Percentiles rank a stretch among this genome's conserved stretches.
Evolutionary conservation across 208 protist species (phyloP).

Genomic region (Dictyostelium gargantuum): DNA sequence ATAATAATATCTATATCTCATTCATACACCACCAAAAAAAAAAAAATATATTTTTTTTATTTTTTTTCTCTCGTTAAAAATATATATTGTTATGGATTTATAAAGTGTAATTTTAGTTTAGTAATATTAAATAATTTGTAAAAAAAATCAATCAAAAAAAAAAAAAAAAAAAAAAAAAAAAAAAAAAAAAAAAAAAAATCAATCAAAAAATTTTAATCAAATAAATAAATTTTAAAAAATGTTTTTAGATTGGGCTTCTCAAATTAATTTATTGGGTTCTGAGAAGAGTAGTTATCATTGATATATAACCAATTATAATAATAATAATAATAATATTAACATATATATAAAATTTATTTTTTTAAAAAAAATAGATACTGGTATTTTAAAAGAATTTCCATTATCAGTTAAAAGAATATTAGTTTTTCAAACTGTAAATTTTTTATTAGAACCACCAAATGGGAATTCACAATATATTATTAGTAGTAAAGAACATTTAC

Average conservation of each 20-base stretch:
- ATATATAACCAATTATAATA: not conserved
- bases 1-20: too few relatives aligned
- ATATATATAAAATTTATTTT: not conserved
- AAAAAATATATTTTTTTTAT: too few relatives aligned
- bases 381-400: constrained; percentile 58
- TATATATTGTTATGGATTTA: too few relatives aligned
- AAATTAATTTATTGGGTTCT: constrained; percentile 22
- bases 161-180: too few relatives aligned
- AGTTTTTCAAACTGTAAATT: constrained; percentile 15
- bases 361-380: constrained; percentile 20
- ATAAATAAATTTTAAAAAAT: not conserved
- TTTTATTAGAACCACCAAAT: constrained; percentile 4
- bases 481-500: not conserved
- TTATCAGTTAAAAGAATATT: constrained; percentile 49
- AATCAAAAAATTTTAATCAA: not conserved
- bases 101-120: too few relatives aligned
- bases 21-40: too few relatives aligned
- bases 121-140: too few relatives aligned
- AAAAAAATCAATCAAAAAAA: too few relatives aligned
- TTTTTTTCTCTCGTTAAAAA: too few relatives aligned
- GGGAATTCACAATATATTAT: not conserved
- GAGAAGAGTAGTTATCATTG: constrained; percentile 29
- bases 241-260: constrained; percentile 52
- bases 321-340: not conserved
- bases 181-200: too few relatives aligned